Conservation (phyloP, 1,284 basidiomycete species). For the Anthracocystis walkeri region DNA sequence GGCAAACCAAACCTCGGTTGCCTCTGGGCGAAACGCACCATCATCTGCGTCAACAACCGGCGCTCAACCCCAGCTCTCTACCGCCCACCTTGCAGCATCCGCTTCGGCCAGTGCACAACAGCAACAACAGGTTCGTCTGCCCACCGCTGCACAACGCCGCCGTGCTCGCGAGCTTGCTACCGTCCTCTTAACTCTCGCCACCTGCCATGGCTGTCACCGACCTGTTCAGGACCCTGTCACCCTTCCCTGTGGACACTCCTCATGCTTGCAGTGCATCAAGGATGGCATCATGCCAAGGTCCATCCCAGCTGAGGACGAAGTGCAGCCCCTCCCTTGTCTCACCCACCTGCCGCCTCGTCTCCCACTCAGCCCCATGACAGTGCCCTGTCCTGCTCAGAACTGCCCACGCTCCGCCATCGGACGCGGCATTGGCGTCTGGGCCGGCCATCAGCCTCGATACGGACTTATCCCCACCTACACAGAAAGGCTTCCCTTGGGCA, state of each 20-base stretch:
- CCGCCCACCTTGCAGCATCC: neutral
- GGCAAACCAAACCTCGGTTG: neutral
- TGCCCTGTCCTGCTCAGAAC: conserved; percentile 52
- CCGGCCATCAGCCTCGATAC: conserved; percentile 53
- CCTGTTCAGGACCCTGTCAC: conserved; percentile 58
- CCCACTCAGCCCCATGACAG: conserved; percentile 56
- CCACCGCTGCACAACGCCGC: conserved; percentile 41
- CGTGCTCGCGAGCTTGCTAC: conserved; percentile 47
- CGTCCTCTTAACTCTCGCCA: conserved; percentile 41
- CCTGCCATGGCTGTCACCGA: conserved; percentile 48
- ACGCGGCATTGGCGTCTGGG: conserved; percentile 59
- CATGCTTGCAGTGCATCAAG: conserved; percentile 59
- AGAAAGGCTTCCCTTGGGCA: conserved; percentile 31
- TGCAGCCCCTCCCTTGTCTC: conserved; percentile 35
- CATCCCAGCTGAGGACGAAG: conserved; percentile 33
- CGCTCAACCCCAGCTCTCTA: neutral
- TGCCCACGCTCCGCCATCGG: conserved; percentile 62
- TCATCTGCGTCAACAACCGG: neutral
- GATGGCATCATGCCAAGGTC: conserved; percentile 21
- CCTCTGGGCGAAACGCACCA: neutral
- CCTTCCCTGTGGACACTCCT: conserved; percentile 61
- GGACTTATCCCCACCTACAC: conserved; percentile 48
- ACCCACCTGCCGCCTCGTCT: conserved; percentile 57
- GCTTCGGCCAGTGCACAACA: conserved; percentile 6
- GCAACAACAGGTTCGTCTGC: conserved; percentile 21